Evolutionary conservation across 2,329 filamentous ascomycete genomes (phyloP), one percentile per base, ranked within the genome.

Genomic region (Cladophialophora psammophila): DNA sequence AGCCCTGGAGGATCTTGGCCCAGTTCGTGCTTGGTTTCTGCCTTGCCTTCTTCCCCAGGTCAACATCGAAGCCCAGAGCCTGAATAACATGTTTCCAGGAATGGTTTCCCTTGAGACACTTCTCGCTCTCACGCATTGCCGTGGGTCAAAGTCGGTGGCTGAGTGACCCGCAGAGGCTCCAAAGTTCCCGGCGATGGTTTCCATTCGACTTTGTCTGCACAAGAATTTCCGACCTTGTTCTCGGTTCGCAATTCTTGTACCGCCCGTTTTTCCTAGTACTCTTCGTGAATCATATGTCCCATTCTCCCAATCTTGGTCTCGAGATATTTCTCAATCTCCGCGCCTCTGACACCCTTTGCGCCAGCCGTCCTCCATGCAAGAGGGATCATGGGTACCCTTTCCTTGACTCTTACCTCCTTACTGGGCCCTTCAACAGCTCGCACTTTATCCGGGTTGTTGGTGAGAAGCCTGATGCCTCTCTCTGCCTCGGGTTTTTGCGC

Each of bases 391-490:
- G 94, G 90, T 12, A 99, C 94, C 54, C 95, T 83, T 80, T 98
- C 94, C 72, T 86, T 91, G 1, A 99, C 95, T 8, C 91, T 85
- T 12, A 99, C 85, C 80, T 99, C 94, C 10, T 93, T 84, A 71
- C 92, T 92, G 0, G 94, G 94, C 0, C 95, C 95, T 78, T 99
- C 95, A 0, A 99, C 91, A 0, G 95, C 95, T 15, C 93, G 85
- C 50, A 99, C 92, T 82, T 99, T 99, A 74, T 99, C 95, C 0
- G 95, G 95, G 75, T 99, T 99, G 78, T 99, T 99, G 9, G 95
- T 99, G 73, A 99, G 81, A 59, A 99, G 81, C 40, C 92, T 85
- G 61, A 98, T 89, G 13, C 81, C 81, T 35, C 78, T 75, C 40
- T 68, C 31, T n/a, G 61, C 34, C 9, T 62, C 57, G 4, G 60